Evolutionary conservation across 139 green algal genomes (phyloP).

Genomic region (Chlamydomonas schloesseri): DNA sequence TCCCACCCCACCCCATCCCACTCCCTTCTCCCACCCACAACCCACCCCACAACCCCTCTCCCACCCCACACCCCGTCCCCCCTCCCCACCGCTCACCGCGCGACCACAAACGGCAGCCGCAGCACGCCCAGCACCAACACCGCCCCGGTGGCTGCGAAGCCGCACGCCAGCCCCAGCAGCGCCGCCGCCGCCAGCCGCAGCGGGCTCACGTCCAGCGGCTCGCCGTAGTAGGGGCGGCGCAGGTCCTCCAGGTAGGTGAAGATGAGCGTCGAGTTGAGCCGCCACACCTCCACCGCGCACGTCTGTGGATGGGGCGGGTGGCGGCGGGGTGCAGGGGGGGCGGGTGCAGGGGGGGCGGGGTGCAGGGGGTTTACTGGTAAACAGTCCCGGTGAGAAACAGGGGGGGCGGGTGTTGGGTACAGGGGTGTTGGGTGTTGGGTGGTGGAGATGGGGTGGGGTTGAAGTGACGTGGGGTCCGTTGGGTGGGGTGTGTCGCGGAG

Average conservation of each 20-base stretch:
- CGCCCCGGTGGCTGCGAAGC: not conserved
- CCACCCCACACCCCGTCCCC: not conserved
- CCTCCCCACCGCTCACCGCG: not conserved
- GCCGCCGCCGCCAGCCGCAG: not conserved
- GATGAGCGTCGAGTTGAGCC: not conserved
- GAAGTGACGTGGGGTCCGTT: no score
- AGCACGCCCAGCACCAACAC: not conserved
- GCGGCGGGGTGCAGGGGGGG: not conserved
- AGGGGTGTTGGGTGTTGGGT: no score
- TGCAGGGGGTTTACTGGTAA: no score
- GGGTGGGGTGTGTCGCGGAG: no score
- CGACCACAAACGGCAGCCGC: slow-evolving; percentile 24
- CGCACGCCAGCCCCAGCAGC: slow-evolving; percentile 5
- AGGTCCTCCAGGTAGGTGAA: slow-evolving; percentile 12
- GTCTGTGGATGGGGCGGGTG: not conserved
- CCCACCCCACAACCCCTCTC: no score
- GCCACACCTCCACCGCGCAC: slow-evolving; percentile 27
- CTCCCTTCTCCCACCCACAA: no score
- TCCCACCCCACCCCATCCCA: no score
- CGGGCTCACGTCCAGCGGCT: slow-evolving; percentile 23
- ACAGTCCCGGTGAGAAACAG: no score
- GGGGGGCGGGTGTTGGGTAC: no score
- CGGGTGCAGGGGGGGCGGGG: not conserved
- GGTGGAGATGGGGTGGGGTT: no score
- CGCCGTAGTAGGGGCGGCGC: slow-evolving; percentile 25